Percentiles rank a stretch among this genome's conserved stretches.
phyloP scores from a whole-genome alignment of 352 stramenopile genomes.

The Phytophthora litchii region DNA sequence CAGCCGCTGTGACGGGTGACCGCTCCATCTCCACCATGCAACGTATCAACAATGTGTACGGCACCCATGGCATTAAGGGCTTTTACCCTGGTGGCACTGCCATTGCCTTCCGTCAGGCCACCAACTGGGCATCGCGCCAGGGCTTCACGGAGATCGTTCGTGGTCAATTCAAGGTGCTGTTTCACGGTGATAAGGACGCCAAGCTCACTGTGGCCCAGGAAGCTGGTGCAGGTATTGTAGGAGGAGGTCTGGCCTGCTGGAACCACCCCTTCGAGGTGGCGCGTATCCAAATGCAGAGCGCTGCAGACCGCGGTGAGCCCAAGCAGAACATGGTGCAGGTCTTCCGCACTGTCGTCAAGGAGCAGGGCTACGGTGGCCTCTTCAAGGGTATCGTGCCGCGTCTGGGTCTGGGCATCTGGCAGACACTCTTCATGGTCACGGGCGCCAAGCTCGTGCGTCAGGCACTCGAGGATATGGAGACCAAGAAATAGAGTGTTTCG shows the following conservation, averaged over 20 bases:
- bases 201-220: conserved; percentile 91
- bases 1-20: conserved; percentile 88
- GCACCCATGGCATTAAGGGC: conserved; percentile 84
- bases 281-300: conserved; percentile 93
- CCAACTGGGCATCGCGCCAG: conserved; percentile 91
- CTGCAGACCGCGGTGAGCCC: conserved; percentile 85
- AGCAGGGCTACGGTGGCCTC: conserved; percentile 81
- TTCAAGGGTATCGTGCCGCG: conserved; percentile 93
- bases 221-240: conserved; percentile 84
- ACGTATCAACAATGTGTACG: conserved; percentile 86
- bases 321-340: conserved; percentile 92
- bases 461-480: conserved; percentile 68
- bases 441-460: conserved; percentile 91
- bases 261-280: conserved; percentile 94
- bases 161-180: conserved; percentile 81
- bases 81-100: conserved; percentile 92
- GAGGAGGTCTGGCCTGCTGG: conserved; percentile 88
- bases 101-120: conserved; percentile 92
- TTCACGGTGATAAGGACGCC: conserved; percentile 83
- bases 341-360: conserved; percentile 85
- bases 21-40: conserved; percentile 88
- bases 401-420: conserved; percentile 87
- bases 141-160: conserved; percentile 92
- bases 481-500: conserved; percentile 36
- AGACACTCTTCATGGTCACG: conserved; percentile 94